A percentile compares a stretch with the other conserved stretches of the same genome.
Evolutionary conservation across 441 rosid genomes (phyloP).

Genomic region (Heliophila coronopifolia): DNA sequence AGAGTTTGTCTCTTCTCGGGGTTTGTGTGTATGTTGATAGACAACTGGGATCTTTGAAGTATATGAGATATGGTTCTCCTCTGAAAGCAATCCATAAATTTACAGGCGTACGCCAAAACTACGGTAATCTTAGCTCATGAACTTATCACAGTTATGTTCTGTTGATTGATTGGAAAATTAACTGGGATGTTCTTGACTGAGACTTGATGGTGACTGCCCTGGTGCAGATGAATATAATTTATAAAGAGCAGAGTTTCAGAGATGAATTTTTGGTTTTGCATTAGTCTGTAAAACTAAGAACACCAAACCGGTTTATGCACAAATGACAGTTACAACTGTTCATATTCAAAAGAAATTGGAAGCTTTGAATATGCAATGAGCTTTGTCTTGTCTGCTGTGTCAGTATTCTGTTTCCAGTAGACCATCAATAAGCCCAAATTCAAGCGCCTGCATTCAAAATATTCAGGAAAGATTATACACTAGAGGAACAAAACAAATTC

Average conservation of each 20-base stretch:
- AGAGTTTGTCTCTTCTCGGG: constrained; percentile 12
- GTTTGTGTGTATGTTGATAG: constrained; percentile 36
- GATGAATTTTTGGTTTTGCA: constrained; percentile 6
- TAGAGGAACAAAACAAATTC: neutral
- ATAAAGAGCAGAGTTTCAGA: constrained; percentile 13
- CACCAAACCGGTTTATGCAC: constrained; percentile 22
- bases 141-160: too few species aligned
- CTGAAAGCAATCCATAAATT: constrained; percentile 63
- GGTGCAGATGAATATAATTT: too few species aligned
- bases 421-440: constrained; percentile 74
- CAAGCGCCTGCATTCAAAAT: constrained; percentile 58
- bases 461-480: neutral
- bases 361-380: constrained; percentile 6
- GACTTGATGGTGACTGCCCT: constrained; percentile 13
- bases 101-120: constrained; percentile 67
- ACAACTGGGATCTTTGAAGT: constrained; percentile 76
- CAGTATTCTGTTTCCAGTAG: constrained; percentile 67
- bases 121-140: too few species aligned
- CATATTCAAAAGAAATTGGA: constrained; percentile 16
- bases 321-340: constrained; percentile 5
- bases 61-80: constrained; percentile 57
- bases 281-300: neutral
- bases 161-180: neutral
- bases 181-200: constrained; percentile 16
- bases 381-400: constrained; percentile 5